These are phyloP conservation scores for Podaxis sp. DNA, from an alignment of 768 basidiomycete species.

Conservation along the genomic window DNA sequence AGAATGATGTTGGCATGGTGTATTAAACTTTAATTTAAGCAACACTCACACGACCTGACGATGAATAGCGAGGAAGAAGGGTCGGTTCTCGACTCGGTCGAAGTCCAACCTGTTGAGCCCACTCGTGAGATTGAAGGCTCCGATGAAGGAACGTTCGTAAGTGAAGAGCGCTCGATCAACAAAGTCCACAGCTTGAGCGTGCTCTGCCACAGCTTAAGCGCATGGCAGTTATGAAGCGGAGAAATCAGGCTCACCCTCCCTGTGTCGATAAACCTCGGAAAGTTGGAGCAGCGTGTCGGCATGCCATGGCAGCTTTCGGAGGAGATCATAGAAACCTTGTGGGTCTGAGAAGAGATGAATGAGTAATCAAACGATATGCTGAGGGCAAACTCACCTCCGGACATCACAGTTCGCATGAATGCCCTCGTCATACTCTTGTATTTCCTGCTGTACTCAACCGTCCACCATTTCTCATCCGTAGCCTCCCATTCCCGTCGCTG, in stretches of 20 bases:
- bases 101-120: conserved; percentile 88
- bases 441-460: conserved; percentile 75
- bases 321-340: conserved; percentile 70
- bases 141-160: conserved; percentile 87
- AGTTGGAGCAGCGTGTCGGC: conserved; percentile 88
- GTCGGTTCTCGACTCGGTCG: conserved; percentile 85
- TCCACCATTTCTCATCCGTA: conserved; percentile 11
- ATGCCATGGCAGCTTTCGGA: conserved; percentile 86
- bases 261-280: conserved; percentile 80
- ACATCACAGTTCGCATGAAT: conserved; percentile 78
- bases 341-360: conserved; percentile 50
- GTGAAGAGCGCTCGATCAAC: conserved; percentile 93
- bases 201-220: conserved; percentile 45
- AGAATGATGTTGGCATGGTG: background rate
- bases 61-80: conserved; percentile 87
- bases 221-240: too few relatives aligned
- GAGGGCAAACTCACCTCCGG: conserved; percentile 59
- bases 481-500: conserved; percentile 34
- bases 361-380: background rate
- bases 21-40: background rate
- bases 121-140: conserved; percentile 79
- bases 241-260: conserved; percentile 61
- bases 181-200: conserved; percentile 80
- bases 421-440: conserved; percentile 81
- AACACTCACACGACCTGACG: conserved; percentile 70